Conservation (phyloP, 2,329 filamentous ascomycete genomes). For the Penicillium sp. region DNA sequence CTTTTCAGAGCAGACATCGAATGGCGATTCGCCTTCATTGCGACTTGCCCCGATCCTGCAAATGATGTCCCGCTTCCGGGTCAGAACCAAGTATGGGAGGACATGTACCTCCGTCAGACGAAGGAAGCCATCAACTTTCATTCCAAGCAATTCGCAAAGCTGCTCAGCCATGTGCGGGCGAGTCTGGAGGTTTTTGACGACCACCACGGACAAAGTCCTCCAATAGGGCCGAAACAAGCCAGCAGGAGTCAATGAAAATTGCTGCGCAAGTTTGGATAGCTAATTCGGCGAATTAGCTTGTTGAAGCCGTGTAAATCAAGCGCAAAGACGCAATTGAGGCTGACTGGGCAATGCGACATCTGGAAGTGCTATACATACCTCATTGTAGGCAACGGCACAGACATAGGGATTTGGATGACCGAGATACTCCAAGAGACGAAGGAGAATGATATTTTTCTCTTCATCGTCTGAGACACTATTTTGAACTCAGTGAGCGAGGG, state of each 20-base stretch:
- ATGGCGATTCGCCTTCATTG: conserved; percentile 50
- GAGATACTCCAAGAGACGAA: conserved; percentile 81
- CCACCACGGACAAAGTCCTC: conserved; percentile 76
- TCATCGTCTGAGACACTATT: conserved; percentile 68
- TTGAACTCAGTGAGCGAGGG: neutral
- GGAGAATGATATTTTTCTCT: conserved; percentile 80
- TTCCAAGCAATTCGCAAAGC: conserved; percentile 76
- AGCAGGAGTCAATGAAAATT: conserved; percentile 59
- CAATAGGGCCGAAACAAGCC: conserved; percentile 83
- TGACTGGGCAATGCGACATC: neutral
- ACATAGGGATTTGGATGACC: conserved; percentile 78
- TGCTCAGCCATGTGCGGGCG: conserved; percentile 79
- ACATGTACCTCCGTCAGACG: conserved; percentile 75
- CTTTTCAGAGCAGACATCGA: conserved; percentile 61
- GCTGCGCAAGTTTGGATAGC: conserved; percentile 69
- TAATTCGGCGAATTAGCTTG: conserved; percentile 28
- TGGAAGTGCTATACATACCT: conserved; percentile 51
- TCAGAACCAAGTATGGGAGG: conserved; percentile 80
- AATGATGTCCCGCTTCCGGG: conserved; percentile 73
- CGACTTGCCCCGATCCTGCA: conserved; percentile 73
- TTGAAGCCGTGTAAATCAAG: neutral
- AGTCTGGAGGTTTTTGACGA: conserved; percentile 75
- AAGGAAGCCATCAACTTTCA: conserved; percentile 72
- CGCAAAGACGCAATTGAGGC: neutral
- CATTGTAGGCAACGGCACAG: conserved; percentile 77